Conservation (phyloP, 75 land plant genomes). For the Selaginella moellendorffii region DNA sequence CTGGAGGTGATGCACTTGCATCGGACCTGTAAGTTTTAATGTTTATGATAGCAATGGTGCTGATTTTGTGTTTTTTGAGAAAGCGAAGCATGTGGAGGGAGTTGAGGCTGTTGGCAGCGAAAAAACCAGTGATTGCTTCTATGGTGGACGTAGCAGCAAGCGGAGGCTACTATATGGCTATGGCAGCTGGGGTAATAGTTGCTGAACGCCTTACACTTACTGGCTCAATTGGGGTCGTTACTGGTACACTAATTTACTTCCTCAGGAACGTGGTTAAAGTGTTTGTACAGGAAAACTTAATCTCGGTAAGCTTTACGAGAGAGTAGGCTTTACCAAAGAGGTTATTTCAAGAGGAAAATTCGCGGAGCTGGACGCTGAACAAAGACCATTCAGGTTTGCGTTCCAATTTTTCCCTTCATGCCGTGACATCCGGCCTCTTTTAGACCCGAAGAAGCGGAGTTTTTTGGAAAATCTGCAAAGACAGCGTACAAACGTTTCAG, state of each 20-base stretch:
- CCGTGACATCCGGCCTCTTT: background rate
- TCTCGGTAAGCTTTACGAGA: conserved; percentile 63
- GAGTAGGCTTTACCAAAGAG: conserved; percentile 89
- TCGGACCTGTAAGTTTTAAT: conserved; percentile 76
- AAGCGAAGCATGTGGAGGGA: conserved; percentile 99
- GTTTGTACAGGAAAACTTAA: conserved; percentile 59
- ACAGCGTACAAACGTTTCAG: conserved; percentile 67
- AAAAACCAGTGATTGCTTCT: conserved; percentile 91
- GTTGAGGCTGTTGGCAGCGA: conserved; percentile 59
- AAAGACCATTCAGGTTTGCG: conserved; percentile 64
- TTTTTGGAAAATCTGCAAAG: conserved; percentile 62
- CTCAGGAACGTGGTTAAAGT: no score
- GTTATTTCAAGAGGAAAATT: conserved; percentile 74
- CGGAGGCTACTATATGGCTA: conserved; percentile 99
- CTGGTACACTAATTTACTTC: conserved; percentile 35
- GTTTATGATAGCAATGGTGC: background rate
- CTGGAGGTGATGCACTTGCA: conserved; percentile 98
- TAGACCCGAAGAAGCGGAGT: conserved; percentile 88
- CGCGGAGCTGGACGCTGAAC: conserved; percentile 86
- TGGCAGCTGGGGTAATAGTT: conserved; percentile 75
- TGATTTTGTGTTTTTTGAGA: conserved; percentile 11
- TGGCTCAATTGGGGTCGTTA: conserved; percentile 97
- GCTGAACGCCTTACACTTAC: conserved; percentile 84
- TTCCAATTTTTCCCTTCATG: background rate
- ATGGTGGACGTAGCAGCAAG: conserved; percentile 99